These are phyloP conservation scores for Xylaria flabelliformis DNA, from an alignment of 495 filamentous ascomycete species.

Conservation along the genomic window DNA sequence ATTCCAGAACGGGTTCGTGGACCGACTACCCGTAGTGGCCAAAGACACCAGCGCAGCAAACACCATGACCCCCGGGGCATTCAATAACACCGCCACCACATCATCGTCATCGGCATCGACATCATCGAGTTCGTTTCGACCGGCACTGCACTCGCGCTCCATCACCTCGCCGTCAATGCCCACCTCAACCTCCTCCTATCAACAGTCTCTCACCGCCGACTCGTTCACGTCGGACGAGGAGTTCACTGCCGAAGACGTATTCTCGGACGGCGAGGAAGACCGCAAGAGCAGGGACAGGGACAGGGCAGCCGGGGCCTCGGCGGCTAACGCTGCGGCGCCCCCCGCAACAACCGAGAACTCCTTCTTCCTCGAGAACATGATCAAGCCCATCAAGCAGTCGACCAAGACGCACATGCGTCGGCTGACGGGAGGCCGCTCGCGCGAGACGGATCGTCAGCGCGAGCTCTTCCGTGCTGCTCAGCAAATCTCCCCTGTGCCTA, in stretches of 20 bases:
- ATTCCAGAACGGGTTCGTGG: slow-evolving; percentile 88
- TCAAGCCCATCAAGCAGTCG: slow-evolving; percentile 59
- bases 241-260: slow-evolving; percentile 55
- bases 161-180: slow-evolving; percentile 71
- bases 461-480: slow-evolving; percentile 58
- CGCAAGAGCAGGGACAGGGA: slow-evolving; percentile 31
- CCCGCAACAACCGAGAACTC: slow-evolving; percentile 51
- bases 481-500: slow-evolving; percentile 58
- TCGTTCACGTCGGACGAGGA: slow-evolving; percentile 59
- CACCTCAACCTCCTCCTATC: slow-evolving; percentile 52
- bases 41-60: slow-evolving; percentile 61
- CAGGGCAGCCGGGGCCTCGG: too few species aligned
- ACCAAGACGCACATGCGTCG: slow-evolving; percentile 68
- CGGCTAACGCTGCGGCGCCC: slow-evolving; percentile 32
- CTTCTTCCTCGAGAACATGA: slow-evolving; percentile 72
- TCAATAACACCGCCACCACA: slow-evolving; percentile 44
- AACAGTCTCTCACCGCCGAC: slow-evolving; percentile 55
- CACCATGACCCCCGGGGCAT: slow-evolving; percentile 68
- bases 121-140: slow-evolving; percentile 39
- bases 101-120: not conserved
- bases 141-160: slow-evolving; percentile 71
- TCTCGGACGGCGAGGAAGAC: slow-evolving; percentile 61
- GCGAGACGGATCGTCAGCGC: slow-evolving; percentile 66
- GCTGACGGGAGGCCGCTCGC: slow-evolving; percentile 66
- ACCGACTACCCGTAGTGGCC: slow-evolving; percentile 59